Evolutionary conservation across 352 stramenopile genomes (phyloP).

Genomic region (Pythium rhizo-oryzae): DNA sequence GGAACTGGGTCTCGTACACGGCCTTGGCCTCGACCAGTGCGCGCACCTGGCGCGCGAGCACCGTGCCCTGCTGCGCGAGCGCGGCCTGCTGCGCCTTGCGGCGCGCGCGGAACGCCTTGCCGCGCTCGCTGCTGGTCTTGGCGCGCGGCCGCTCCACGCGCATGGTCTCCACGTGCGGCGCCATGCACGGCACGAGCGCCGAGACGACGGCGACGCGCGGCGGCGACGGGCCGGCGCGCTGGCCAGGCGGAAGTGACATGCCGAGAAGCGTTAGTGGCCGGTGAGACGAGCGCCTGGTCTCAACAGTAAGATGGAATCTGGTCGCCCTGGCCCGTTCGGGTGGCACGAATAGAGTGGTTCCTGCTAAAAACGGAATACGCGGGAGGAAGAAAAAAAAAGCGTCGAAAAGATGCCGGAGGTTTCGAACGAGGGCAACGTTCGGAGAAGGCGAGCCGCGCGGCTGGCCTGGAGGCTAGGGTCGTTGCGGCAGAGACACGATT

Average conservation of each 20-base stretch:
- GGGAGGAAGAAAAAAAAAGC: neutral
- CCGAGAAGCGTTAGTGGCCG: too few species aligned
- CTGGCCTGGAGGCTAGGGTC: too few species aligned
- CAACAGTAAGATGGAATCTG: neutral
- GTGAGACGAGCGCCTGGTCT: too few species aligned
- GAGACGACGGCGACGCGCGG: neutral
- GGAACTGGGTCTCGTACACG: neutral
- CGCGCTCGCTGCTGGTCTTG: conserved; percentile 25
- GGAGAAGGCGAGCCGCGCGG: too few species aligned
- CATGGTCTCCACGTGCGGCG: conserved; percentile 5
- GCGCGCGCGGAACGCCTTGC: conserved; percentile 18
- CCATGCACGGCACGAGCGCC: neutral
- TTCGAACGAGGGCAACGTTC: too few species aligned
- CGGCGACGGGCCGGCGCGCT: too few species aligned
- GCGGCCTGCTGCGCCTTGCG: neutral
- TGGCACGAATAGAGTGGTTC: neutral
- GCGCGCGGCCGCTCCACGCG: conserved; percentile 3
- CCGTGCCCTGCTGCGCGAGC: neutral
- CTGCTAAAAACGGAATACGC: neutral
- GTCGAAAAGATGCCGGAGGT: neutral
- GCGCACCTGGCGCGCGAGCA: neutral
- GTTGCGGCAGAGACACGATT: too few species aligned
- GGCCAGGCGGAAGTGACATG: too few species aligned
- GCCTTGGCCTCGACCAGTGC: neutral
- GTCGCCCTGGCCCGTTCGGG: neutral